These are phyloP conservation scores for Prorocentrum cordatum DNA, from an alignment of 169 alveolate genomes.

Conservation along the genomic window DNA sequence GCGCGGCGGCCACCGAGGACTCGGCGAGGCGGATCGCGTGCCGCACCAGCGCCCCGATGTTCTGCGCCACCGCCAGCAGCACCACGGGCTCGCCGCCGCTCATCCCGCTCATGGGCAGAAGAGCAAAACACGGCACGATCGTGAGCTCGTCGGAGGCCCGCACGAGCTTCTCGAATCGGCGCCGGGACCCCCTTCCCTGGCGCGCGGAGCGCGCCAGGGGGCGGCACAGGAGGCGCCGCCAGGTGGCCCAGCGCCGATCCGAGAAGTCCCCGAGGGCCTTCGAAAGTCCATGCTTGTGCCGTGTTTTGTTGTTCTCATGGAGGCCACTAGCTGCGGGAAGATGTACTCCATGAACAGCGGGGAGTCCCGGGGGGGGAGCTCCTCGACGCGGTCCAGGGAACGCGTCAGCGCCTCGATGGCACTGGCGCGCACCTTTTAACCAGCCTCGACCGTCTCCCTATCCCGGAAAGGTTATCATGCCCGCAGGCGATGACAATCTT, in stretches of 20 bases:
- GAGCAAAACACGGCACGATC: slow-evolving; percentile 18
- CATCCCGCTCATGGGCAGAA: neutral
- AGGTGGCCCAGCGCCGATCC: too few relatives aligned
- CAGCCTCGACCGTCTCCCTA: too few relatives aligned
- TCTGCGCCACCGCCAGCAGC: slow-evolving; percentile 23
- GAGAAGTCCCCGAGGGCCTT: too few relatives aligned
- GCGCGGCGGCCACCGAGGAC: neutral
- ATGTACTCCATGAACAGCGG: neutral
- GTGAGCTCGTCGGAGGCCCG: neutral
- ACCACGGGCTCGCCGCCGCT: slow-evolving; percentile 29
- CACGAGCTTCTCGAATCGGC: too few relatives aligned
- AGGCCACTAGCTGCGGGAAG: neutral
- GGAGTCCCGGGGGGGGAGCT: neutral
- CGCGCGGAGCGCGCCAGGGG: too few relatives aligned
- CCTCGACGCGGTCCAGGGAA: neutral
- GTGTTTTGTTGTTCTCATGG: neutral
- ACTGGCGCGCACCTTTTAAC: neutral
- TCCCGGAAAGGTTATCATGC: too few relatives aligned
- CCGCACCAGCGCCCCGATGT: slow-evolving; percentile 25
- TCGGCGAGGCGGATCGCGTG: slow-evolving; percentile 10
- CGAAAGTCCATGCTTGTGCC: too few relatives aligned
- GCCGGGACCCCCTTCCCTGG: too few relatives aligned
- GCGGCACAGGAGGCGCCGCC: too few relatives aligned
- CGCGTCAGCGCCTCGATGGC: neutral
- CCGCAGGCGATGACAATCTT: too few relatives aligned